Conservation (phyloP, 2,329 filamentous ascomycete species). For the Oidium heveae region DNA sequence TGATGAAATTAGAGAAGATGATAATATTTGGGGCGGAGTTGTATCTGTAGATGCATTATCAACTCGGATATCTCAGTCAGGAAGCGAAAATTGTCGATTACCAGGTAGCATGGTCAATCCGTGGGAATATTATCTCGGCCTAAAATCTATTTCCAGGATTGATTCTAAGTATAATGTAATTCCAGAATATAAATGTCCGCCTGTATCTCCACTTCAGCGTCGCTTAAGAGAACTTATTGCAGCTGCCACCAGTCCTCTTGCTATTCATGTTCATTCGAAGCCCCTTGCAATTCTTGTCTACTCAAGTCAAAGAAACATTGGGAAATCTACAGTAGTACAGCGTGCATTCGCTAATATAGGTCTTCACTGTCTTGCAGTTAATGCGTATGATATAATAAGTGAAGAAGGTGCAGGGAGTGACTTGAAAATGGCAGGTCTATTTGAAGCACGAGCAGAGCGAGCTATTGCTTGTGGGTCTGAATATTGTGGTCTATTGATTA, state of each 20-base stretch:
- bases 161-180: slow-evolving; percentile 17
- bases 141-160: slow-evolving; percentile 36
- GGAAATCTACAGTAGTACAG: slow-evolving; percentile 57
- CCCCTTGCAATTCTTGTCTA: slow-evolving; percentile 70
- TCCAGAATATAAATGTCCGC: slow-evolving; percentile 22
- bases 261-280: slow-evolving; percentile 66
- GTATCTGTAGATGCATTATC: slow-evolving; percentile 66
- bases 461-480: slow-evolving; percentile 71
- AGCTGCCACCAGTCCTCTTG: slow-evolving; percentile 67
- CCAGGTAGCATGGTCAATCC: slow-evolving; percentile 51
- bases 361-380: slow-evolving; percentile 67
- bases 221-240: slow-evolving; percentile 65
- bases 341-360: slow-evolving; percentile 72
- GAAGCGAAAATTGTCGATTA: slow-evolving; percentile 58
- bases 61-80: slow-evolving; percentile 78
- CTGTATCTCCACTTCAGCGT: slow-evolving; percentile 35
- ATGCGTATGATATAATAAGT: slow-evolving; percentile 84
- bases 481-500: slow-evolving; percentile 62
- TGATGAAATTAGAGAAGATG: slow-evolving; percentile 29
- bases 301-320: slow-evolving; percentile 81
- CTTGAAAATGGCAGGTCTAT: slow-evolving; percentile 76
- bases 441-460: slow-evolving; percentile 68
- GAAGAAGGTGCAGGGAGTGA: slow-evolving; percentile 74
- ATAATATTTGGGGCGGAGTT: slow-evolving; percentile 62
- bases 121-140: slow-evolving; percentile 77